A percentile compares a stretch with the other conserved stretches of the same genome.
phyloP scores from a whole-genome alignment of 1,139 yeast genomes.

The Meyerozyma carpophila region DNA sequence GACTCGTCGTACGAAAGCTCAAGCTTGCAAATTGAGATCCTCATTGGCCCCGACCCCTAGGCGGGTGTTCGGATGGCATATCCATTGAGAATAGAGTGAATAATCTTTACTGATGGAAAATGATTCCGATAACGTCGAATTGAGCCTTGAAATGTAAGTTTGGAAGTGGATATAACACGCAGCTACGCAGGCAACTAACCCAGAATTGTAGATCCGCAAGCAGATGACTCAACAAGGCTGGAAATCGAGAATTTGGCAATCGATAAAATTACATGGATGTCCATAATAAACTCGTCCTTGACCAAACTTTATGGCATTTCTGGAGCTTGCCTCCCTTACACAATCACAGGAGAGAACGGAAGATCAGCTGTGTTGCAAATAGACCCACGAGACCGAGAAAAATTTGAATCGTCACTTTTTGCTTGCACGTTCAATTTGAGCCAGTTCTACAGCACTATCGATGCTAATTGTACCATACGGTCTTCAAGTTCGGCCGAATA shows the following conservation, averaged over 20 bases:
- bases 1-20: not conserved
- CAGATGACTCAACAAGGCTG: slow-evolving; percentile 1
- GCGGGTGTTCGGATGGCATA: not conserved
- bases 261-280: slow-evolving; percentile 9
- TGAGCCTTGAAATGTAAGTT: not conserved
- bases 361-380: slow-evolving; percentile 9
- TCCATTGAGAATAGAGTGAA: not conserved
- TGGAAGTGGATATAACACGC: too few species aligned
- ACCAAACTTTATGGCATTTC: slow-evolving; percentile 8
- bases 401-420: slow-evolving; percentile 6
- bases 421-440: slow-evolving; percentile 7
- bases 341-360: slow-evolving; percentile 5
- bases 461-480: not conserved
- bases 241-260: slow-evolving; percentile 5
- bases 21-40: not conserved
- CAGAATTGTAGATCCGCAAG: slow-evolving; percentile 8
- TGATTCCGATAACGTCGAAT: not conserved
- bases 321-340: not conserved
- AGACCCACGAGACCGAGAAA: slow-evolving; percentile 5
- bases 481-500: not conserved
- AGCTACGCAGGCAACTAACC: slow-evolving; percentile 4
- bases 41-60: not conserved
- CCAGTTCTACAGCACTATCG: slow-evolving; percentile 3
- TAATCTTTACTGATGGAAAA: not conserved
- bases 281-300: slow-evolving; percentile 5